Evolutionary conservation across 352 stramenopile genomes (phyloP), one percentile per base, ranked within the genome.

Genomic region (Aphanomyces stellatus): DNA sequence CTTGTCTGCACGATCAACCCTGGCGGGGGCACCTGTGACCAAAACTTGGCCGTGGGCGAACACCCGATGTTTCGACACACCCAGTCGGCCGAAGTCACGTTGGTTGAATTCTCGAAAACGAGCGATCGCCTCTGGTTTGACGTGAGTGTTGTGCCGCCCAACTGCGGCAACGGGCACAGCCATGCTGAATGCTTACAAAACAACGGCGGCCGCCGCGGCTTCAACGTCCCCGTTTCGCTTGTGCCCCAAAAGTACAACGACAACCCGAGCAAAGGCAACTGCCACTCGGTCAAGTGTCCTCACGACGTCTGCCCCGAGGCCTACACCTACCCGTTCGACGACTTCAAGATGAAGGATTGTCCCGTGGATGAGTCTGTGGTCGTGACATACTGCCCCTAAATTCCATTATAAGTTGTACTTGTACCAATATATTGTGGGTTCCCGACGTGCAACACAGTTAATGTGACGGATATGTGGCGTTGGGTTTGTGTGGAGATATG

Each of bases 61-160:
- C 64, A 59, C 30, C 37, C 64, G 3, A 73, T 75, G 31, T 76
- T 70, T 31, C 69, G 65, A 35, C 34, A 76, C 49, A 69, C 55
- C 13, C 27, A 31, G 1, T 35, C 35, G 24, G 34, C 49, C 19
- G 15, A 74, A 51, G 68, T 60, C 24, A 76, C 69, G 6, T 59
- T 74, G n/a, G 64, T 63, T 8, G 51, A 75, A 40, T 65, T 73
- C 34, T 62, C 64, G 35, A 51, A 60, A n/a, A 28, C 30, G 13
- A 61, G 31, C 33, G 62, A 62, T 30, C 72, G 72, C 37, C 22
- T 69, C 37, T 76, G 62, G 69, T 77, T 75, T 62, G 69, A 71
- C 61, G 68, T 79, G 51, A 76, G 65, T 53, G 66, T 71, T 27
- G 69, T 73, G 22, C 71, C 73, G n/a, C 71, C 73, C 24, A 57